These are phyloP conservation scores for Neurospora sp. DNA, from an alignment of 495 filamentous ascomycete genomes.

Conservation along the genomic window DNA sequence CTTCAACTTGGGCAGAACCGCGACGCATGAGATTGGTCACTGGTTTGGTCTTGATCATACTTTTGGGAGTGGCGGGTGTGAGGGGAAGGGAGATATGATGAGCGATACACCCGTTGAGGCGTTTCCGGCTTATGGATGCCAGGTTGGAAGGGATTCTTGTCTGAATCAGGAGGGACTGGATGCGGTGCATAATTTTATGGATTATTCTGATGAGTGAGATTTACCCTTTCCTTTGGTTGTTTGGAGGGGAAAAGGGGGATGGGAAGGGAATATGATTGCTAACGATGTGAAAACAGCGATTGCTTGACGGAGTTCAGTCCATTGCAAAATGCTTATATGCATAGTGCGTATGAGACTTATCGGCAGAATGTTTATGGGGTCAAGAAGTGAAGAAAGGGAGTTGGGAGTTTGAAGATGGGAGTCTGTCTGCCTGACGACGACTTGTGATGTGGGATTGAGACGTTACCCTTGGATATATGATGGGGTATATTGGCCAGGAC, in stretches of 20 bases:
- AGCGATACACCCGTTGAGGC: neutral
- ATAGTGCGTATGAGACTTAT: neutral
- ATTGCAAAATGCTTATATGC: neutral
- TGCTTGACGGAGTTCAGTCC: neutral
- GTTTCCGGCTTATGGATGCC: neutral
- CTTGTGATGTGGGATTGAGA: no score
- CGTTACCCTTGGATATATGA: no score
- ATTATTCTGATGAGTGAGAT: neutral
- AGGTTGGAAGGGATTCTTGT: neutral
- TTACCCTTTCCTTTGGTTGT: neutral
- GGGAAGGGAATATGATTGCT: neutral
- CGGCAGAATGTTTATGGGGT: neutral
- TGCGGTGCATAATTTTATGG: neutral
- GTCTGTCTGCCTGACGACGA: no score
- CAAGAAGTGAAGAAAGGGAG: neutral
- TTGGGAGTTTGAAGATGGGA: no score
- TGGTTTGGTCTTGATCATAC: slow-evolving; percentile 44
- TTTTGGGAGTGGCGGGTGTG: slow-evolving; percentile 31
- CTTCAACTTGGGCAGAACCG: slow-evolving; percentile 33
- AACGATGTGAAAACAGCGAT: neutral
- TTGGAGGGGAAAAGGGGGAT: neutral
- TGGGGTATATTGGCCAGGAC: no score
- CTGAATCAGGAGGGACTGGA: neutral
- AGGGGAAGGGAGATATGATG: neutral
- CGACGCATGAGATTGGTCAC: slow-evolving; percentile 45